A percentile compares a stretch with the other conserved stretches of the same genome.
phyloP scores from a whole-genome alignment of 2,329 filamentous ascomycete species.

The Calonectria crousiana region DNA sequence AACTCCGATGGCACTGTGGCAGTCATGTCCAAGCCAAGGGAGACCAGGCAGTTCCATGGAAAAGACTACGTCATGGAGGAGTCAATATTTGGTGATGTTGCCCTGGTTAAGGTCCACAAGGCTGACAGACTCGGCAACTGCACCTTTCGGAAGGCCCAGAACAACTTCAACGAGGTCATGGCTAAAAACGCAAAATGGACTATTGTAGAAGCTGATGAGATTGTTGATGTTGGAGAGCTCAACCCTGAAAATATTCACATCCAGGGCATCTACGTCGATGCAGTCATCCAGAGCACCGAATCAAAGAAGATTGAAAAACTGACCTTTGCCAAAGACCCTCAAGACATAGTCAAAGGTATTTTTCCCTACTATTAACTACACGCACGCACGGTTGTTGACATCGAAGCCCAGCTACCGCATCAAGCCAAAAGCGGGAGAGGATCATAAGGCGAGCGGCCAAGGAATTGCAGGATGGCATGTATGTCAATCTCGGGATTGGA shows the following conservation, averaged over 20 bases:
- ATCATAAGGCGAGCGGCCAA: background rate
- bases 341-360: background rate
- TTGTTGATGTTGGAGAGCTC: background rate
- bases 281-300: background rate
- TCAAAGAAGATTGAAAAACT: background rate
- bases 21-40: background rate
- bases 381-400: background rate
- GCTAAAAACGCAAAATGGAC: background rate
- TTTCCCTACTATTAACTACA: background rate
- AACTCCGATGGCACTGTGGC: background rate
- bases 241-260: background rate
- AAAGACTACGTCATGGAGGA: constrained; percentile 1
- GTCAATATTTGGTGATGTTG: background rate
- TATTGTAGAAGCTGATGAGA: background rate
- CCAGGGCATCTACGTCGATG: background rate
- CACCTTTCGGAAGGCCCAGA: background rate
- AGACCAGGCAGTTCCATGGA: background rate
- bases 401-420: background rate
- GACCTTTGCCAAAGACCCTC: background rate
- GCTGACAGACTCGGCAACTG: background rate
- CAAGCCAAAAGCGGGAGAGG: background rate
- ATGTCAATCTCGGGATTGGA: background rate
- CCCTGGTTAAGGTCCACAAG: background rate
- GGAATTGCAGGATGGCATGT: constrained; percentile 1
- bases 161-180: background rate